These are phyloP conservation scores for Microcyclospora tardicrescens DNA, from an alignment of 2,329 filamentous ascomycete species.

Conservation along the genomic window DNA sequence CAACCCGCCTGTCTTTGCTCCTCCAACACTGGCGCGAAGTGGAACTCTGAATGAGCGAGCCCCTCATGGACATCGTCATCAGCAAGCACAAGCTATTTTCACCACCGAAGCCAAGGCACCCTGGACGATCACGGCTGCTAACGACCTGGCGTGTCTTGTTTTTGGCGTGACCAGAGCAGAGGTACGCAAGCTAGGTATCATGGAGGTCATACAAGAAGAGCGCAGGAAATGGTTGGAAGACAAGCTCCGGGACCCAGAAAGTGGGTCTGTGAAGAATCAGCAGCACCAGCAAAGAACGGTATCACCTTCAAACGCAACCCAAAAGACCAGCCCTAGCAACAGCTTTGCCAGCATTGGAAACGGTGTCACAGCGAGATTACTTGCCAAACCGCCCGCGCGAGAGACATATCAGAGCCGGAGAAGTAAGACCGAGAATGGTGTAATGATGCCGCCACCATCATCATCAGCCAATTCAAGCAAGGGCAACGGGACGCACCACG, in stretches of 20 bases:
- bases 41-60: conserved; percentile 26
- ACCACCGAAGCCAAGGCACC: conserved; percentile 83
- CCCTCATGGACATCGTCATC: conserved; percentile 73
- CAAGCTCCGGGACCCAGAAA: conserved; percentile 56
- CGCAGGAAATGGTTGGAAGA: conserved; percentile 78
- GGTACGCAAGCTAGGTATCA: conserved; percentile 83
- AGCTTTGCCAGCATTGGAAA: conserved; percentile 54
- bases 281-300: conserved; percentile 8
- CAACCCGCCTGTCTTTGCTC: conserved; percentile 10
- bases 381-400: conserved; percentile 66
- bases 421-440: conserved; percentile 53
- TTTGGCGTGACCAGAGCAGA: conserved; percentile 98
- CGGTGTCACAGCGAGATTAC: conserved; percentile 74
- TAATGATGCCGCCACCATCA: conserved; percentile 33
- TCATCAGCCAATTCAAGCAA: conserved; percentile 29
- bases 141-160: conserved; percentile 91
- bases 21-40: conserved; percentile 21
- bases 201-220: conserved; percentile 88
- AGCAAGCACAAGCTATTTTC: conserved; percentile 95
- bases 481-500: conserved; percentile 41
- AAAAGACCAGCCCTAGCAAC: conserved; percentile 25
- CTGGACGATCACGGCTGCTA: conserved; percentile 93
- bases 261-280: conserved; percentile 1
- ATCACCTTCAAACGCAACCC: conserved; percentile 13
- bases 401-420: conserved; percentile 40